Evolutionary conservation across 2,329 filamentous ascomycete genomes (phyloP), one percentile per base, ranked within the genome.

Genomic region (Piedraia hortae): DNA sequence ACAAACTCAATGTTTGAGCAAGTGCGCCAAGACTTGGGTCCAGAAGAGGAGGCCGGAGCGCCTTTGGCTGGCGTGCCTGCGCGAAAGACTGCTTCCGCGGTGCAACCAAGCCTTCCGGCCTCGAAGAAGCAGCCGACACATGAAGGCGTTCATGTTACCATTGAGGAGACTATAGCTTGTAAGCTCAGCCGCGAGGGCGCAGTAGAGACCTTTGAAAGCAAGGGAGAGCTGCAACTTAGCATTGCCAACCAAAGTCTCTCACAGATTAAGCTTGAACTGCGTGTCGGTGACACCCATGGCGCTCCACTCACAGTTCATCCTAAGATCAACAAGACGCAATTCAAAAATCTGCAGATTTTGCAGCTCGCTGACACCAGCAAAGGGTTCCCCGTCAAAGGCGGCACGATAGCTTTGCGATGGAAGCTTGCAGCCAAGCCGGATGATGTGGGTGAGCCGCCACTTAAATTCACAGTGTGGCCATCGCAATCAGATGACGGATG

Each of bases 1-100:
- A 89, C 73, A 14, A 82, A 88, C 46, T 82, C 89, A 45, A 90
- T 93, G 59, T 93, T 89, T 44, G 82, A 93, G 48, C 73, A 80
- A 38, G 80, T 97, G 15, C 70, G 78, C 33, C 75, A 74, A 27
- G 82, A 93, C 32, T 58, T 93, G 42, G 80, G 78, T n/a, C 60
- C 69, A 16, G 77, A 89, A 40, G 65, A 65, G 16, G 78, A 90
- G 42, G 68, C 78, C 26, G 48, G 50, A 24, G 48, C 48, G 19
- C 77, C 77, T 16, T 56, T 88, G 12, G 66, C 82, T 10, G 39
- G 39, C 16, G 34, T 42, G 9, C 34, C 33, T 6, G 39, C 66
- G 19, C 14, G 21, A 3, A 18, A 16, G 3, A 12, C 22, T n/a
- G 18, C 22, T 6, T 10, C 13, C n/a, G 14, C 17, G 4, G 10